Conservation (phyloP, 2,329 filamentous ascomycete species). For the Fusarium sambucinum region DNA sequence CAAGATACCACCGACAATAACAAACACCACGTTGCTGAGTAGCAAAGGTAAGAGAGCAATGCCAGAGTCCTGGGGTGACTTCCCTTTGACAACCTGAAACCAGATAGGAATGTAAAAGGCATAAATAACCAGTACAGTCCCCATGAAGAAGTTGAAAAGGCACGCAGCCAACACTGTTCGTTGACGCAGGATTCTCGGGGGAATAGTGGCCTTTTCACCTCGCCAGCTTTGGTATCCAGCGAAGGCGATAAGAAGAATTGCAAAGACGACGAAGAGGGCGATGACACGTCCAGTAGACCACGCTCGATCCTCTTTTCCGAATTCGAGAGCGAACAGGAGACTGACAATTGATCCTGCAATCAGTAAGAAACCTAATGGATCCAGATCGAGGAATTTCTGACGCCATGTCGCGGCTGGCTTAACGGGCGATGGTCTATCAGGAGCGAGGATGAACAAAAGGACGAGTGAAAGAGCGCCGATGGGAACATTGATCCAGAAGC, state of each 20-base stretch:
- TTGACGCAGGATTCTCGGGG: constrained; percentile 7
- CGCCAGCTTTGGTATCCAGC: constrained; percentile 18
- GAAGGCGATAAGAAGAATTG: background rate
- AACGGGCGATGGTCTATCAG: constrained; percentile 3
- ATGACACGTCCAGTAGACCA: constrained; percentile 8
- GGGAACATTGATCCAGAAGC: constrained; percentile 35
- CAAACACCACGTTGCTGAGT: constrained; percentile 16
- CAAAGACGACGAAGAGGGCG: constrained; percentile 23
- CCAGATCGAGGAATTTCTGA: constrained; percentile 20
- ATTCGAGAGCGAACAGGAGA: constrained; percentile 25
- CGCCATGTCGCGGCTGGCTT: constrained; percentile 12
- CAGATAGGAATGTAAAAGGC: constrained; percentile 27
- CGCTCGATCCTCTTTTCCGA: constrained; percentile 6
- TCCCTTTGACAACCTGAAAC: constrained; percentile 28
- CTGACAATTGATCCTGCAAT: constrained; percentile 19
- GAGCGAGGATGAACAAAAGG: constrained; percentile 6
- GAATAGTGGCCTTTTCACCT: constrained; percentile 15
- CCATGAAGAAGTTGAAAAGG: background rate
- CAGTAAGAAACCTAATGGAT: constrained; percentile 14
- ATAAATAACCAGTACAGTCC: constrained; percentile 14
- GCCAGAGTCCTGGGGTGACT: constrained; percentile 10
- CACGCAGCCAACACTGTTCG: constrained; percentile 4
- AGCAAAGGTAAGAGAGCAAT: constrained; percentile 6
- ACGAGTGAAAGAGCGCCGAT: constrained; percentile 20
- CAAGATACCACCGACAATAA: constrained; percentile 19